These are phyloP conservation scores for Chaetomiaceae sp. DNA, from an alignment of 2,329 filamentous ascomycete species.

Conservation along the genomic window DNA sequence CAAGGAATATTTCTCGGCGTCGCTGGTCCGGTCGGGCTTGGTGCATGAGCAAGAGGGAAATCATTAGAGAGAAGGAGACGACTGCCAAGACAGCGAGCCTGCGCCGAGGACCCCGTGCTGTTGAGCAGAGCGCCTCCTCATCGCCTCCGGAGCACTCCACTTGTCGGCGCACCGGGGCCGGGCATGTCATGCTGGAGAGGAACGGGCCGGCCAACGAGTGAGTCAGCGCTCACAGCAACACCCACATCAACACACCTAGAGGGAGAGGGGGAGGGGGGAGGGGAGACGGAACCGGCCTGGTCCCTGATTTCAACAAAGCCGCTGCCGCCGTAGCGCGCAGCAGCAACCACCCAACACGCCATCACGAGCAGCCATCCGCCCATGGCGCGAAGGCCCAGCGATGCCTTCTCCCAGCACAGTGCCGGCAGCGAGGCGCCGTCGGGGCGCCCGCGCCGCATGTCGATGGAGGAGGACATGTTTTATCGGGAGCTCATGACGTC, in stretches of 20 bases:
- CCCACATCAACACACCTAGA: conserved; percentile 4
- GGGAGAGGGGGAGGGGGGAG: conserved; percentile 17
- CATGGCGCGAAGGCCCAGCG: conserved; percentile 29
- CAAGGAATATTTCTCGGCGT: background rate
- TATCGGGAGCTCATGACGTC: conserved; percentile 49
- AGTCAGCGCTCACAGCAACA: conserved; percentile 9
- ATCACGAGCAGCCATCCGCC: conserved; percentile 19
- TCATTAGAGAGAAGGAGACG: no score
- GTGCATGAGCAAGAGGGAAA: no score
- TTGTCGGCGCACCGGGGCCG: background rate
- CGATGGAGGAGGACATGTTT: conserved; percentile 51
- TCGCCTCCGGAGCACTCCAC: conserved; percentile 1
- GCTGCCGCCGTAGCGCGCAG: conserved; percentile 11
- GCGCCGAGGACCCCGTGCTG: no score
- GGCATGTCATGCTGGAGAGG: conserved; percentile 18
- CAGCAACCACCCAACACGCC: conserved; percentile 9
- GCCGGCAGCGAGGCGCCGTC: conserved; percentile 37
- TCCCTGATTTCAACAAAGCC: conserved; percentile 6
- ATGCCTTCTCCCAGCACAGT: conserved; percentile 30
- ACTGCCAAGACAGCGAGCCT: no score
- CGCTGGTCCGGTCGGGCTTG: background rate
- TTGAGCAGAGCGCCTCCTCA: no score
- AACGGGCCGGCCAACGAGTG: conserved; percentile 11
- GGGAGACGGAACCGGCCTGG: conserved; percentile 16
- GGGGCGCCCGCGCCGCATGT: conserved; percentile 37